These are phyloP conservation scores for Acanthamoeba sp. DNA, from an alignment of 208 protist species.

Conservation along the genomic window DNA sequence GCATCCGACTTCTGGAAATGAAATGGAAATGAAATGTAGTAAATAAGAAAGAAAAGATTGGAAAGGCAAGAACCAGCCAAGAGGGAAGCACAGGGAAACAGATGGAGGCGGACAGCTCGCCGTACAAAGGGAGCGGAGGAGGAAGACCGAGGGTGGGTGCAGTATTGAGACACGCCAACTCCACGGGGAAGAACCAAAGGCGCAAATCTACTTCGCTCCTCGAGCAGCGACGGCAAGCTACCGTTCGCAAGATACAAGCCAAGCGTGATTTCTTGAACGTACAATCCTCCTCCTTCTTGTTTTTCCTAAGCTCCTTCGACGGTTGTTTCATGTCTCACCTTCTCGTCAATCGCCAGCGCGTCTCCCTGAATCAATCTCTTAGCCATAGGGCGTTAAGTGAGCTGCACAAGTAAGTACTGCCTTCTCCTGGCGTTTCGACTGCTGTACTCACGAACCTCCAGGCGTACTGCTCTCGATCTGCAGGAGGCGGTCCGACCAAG, in stretches of 20 bases:
- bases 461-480: slow-evolving; percentile 3
- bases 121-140: not conserved
- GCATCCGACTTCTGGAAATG: too few relatives aligned
- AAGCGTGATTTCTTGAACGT: slow-evolving; percentile 24
- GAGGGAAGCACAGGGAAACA: not conserved
- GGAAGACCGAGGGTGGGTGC: not conserved
- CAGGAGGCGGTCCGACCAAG: not conserved
- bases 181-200: not conserved
- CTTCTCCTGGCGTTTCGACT: not conserved
- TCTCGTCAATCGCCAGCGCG: not conserved
- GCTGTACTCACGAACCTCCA: not conserved
- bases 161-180: not conserved
- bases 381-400: slow-evolving; percentile 1
- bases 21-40: too few relatives aligned
- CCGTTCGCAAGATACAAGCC: not conserved
- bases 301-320: not conserved
- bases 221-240: not conserved
- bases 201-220: not conserved
- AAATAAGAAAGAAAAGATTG: too few relatives aligned
- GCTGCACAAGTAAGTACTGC: slow-evolving; percentile 11
- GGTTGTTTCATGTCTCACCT: not conserved
- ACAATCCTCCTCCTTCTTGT: not conserved
- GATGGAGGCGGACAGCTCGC: not conserved
- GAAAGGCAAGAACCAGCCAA: too few relatives aligned
- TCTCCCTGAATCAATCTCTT: not conserved